Conservation (phyloP, 768 basidiomycete species). For the Boletus patriciae region DNA sequence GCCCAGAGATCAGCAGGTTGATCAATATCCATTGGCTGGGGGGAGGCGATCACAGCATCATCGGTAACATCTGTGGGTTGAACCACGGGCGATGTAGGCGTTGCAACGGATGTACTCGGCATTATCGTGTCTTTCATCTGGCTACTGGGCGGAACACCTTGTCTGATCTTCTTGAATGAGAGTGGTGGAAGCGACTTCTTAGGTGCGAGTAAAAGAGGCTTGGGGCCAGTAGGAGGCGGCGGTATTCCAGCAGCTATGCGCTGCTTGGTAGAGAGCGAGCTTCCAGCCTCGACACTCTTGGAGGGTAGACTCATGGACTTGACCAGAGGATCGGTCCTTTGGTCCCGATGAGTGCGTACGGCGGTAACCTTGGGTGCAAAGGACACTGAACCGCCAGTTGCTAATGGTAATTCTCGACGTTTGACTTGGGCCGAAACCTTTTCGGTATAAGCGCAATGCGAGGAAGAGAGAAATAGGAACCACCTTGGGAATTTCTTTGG, state of each 20-base stretch:
- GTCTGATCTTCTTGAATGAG: slow-evolving; percentile 46
- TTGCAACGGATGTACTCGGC: not conserved
- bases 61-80: not conserved
- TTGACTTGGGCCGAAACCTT: slow-evolving; percentile 6
- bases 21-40: slow-evolving; percentile 24
- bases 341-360: slow-evolving; percentile 33
- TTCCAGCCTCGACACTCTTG: slow-evolving; percentile 28
- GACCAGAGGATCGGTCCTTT: slow-evolving; percentile 32
- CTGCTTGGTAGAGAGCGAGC: slow-evolving; percentile 52
- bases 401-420: slow-evolving; percentile 6
- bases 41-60: slow-evolving; percentile 13
- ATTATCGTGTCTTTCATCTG: slow-evolving; percentile 16
- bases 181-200: slow-evolving; percentile 33
- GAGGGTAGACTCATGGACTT: slow-evolving; percentile 30
- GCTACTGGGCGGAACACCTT: slow-evolving; percentile 3
- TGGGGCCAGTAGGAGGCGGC: slow-evolving; percentile 36
- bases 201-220: slow-evolving; percentile 26
- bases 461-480: not conserved
- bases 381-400: not conserved
- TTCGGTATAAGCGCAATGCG: not conserved
- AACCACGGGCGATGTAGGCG: slow-evolving; percentile 14
- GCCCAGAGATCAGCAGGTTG: slow-evolving; percentile 14
- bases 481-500: slow-evolving; percentile 17
- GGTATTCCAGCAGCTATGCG: slow-evolving; percentile 44
- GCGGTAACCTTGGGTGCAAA: slow-evolving; percentile 15